These are phyloP conservation scores for Xylariaceae sp. DNA, from an alignment of 2,329 filamentous ascomycete species.

Conservation along the genomic window DNA sequence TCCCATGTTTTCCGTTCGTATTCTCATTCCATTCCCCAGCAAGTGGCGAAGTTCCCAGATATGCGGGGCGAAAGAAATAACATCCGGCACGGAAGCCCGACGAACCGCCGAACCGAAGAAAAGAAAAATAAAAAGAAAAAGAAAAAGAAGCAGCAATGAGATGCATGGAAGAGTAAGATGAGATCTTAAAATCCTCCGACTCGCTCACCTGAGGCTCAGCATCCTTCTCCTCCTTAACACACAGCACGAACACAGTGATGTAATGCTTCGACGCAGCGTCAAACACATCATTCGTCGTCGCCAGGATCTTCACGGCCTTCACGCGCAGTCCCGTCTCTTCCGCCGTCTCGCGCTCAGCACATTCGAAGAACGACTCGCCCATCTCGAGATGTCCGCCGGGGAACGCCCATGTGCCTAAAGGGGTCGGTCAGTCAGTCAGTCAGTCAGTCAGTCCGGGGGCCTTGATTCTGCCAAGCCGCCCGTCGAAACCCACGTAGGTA, in stretches of 20 bases:
- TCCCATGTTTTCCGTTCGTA: too few species aligned
- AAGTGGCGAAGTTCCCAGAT: too few species aligned
- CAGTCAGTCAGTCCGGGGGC: too few species aligned
- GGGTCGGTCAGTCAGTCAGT: not conserved
- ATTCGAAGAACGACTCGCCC: constrained; percentile 55
- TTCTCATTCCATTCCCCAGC: too few species aligned
- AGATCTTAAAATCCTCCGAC: too few species aligned
- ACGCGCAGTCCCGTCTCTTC: constrained; percentile 66
- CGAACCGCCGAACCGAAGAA: too few species aligned
- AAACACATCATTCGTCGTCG: constrained; percentile 64
- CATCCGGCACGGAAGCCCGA: too few species aligned
- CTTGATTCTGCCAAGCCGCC: too few species aligned
- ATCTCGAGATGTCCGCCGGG: constrained; percentile 73
- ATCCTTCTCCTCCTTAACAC: constrained; percentile 41
- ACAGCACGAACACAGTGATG: constrained; percentile 63
- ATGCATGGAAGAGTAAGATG: not conserved
- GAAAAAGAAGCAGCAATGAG: not conserved
- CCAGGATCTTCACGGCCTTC: constrained; percentile 46
- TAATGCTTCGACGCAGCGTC: constrained; percentile 59
- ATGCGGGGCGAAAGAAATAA: too few species aligned
- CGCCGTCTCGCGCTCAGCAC: constrained; percentile 59
- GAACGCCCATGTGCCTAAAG: constrained; percentile 56
- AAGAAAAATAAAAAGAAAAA: not conserved
- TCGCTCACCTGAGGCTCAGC: constrained; percentile 49
- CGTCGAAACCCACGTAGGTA: too few species aligned